Evolutionary conservation across 169 alveolate genomes (phyloP).

Genomic region (Plasmodium relictum): DNA sequence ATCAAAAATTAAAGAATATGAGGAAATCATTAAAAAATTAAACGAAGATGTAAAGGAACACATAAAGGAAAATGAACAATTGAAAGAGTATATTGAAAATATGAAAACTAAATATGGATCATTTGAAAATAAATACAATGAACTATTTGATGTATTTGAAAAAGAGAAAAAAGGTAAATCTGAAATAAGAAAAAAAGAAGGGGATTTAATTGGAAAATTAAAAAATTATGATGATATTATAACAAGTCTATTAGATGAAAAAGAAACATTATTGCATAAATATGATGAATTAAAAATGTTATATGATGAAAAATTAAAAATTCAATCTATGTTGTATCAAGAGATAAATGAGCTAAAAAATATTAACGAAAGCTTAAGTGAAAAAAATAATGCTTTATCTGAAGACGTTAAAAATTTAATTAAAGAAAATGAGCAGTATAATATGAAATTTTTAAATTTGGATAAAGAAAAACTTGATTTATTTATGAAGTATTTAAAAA

Average conservation of each 20-base stretch:
- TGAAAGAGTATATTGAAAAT: slow-evolving; percentile 28
- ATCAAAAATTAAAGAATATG: slow-evolving; percentile 33
- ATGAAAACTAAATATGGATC: slow-evolving; percentile 44
- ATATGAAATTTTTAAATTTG: slow-evolving; percentile 42
- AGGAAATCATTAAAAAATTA: slow-evolving; percentile 48
- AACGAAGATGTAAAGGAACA: slow-evolving; percentile 55
- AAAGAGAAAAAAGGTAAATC: slow-evolving; percentile 17
- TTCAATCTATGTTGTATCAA: slow-evolving; percentile 22
- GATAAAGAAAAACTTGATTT: slow-evolving; percentile 71
- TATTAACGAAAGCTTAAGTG: slow-evolving; percentile 26
- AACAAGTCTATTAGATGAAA: slow-evolving; percentile 48
- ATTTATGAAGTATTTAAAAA: slow-evolving; percentile 51
- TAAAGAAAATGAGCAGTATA: slow-evolving; percentile 60
- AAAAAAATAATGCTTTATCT: slow-evolving; percentile 25
- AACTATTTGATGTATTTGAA: slow-evolving; percentile 19
- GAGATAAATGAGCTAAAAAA: slow-evolving; percentile 49
- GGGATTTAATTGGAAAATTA: slow-evolving; percentile 15
- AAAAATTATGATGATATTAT: slow-evolving; percentile 65
- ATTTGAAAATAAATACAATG: slow-evolving; percentile 58
- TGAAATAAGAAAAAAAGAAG: slow-evolving; percentile 33
- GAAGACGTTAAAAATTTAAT: slow-evolving; percentile 31
- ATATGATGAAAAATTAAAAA: slow-evolving; percentile 46
- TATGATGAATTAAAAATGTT: slow-evolving; percentile 56
- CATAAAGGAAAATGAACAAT: slow-evolving; percentile 51
- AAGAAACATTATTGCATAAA: slow-evolving; percentile 44